Percentiles rank a stretch among this genome's conserved stretches.
Conservation (phyloP, 2,329 filamentous ascomycete genomes). For the Lachnellula willkommii region DNA sequence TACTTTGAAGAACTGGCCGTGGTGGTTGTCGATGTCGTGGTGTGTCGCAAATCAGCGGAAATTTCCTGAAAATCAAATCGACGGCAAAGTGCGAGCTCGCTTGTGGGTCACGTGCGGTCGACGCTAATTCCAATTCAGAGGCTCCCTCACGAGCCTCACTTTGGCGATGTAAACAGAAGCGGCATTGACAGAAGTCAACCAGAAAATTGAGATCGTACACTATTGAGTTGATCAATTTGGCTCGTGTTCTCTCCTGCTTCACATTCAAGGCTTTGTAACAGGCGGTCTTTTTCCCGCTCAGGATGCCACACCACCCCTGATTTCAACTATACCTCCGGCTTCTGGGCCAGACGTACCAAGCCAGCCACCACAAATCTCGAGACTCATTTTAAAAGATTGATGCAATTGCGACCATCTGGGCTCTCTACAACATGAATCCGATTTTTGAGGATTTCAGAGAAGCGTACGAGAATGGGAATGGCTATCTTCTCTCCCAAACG, state of each 20-base stretch:
- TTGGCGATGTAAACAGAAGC: not conserved
- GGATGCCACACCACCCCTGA: slow-evolving; percentile 3
- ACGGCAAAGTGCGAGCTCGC: not conserved
- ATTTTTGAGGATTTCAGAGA: slow-evolving; percentile 69
- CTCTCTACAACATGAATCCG: slow-evolving; percentile 55
- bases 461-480: slow-evolving; percentile 60
- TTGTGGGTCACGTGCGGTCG: not conserved
- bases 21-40: slow-evolving; percentile 40
- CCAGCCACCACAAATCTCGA: not conserved
- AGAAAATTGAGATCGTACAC: not conserved
- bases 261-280: not conserved
- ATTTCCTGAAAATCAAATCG: slow-evolving; percentile 3
- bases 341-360: not conserved
- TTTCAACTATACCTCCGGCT: not conserved
- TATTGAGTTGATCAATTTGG: not conserved
- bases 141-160: no score
- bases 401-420: slow-evolving; percentile 3
- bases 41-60: slow-evolving; percentile 22
- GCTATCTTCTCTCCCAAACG: slow-evolving; percentile 67
- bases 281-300: not conserved
- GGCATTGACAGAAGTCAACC: no score
- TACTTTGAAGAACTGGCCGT: slow-evolving; percentile 43
- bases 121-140: no score
- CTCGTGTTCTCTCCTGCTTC: not conserved
- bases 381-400: not conserved